Conservation (phyloP, 208 protist genomes). For the Naegleria fowleri region DNA sequence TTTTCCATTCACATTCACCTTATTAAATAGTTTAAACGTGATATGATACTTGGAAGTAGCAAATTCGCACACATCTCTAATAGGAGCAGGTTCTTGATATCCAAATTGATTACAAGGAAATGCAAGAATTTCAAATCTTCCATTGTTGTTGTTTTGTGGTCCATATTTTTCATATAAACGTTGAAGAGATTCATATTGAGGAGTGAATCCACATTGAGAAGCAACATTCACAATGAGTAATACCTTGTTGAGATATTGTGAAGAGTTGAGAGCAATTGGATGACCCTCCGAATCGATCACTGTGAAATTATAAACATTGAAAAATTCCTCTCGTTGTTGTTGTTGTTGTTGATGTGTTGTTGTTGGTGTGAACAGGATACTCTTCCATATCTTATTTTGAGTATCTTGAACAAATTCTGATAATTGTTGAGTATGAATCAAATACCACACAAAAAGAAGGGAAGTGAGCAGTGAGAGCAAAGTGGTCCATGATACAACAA, state of each 20-base stretch:
- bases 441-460: too few relatives aligned
- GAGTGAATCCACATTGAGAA: neutral
- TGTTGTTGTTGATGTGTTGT: too few relatives aligned
- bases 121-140: conserved; percentile 70
- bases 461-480: too few relatives aligned
- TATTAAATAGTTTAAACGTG: conserved; percentile 75
- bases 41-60: conserved; percentile 58
- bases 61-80: conserved; percentile 64
- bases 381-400: too few relatives aligned
- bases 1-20: conserved; percentile 76
- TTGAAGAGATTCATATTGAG: conserved; percentile 28
- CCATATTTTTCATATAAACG: conserved; percentile 72
- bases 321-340: too few relatives aligned
- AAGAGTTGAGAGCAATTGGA: too few relatives aligned
- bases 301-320: too few relatives aligned
- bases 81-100: conserved; percentile 66
- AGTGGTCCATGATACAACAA: too few relatives aligned
- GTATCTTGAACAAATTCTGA: too few relatives aligned
- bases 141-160: conserved; percentile 39
- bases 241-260: neutral
- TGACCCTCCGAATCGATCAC: too few relatives aligned
- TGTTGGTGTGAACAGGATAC: too few relatives aligned
- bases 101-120: conserved; percentile 85
- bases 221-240: neutral
- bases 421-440: too few relatives aligned